Evolutionary conservation across 148 eudicot species (phyloP).

Genomic region (Fagopyrum homotropicum): DNA sequence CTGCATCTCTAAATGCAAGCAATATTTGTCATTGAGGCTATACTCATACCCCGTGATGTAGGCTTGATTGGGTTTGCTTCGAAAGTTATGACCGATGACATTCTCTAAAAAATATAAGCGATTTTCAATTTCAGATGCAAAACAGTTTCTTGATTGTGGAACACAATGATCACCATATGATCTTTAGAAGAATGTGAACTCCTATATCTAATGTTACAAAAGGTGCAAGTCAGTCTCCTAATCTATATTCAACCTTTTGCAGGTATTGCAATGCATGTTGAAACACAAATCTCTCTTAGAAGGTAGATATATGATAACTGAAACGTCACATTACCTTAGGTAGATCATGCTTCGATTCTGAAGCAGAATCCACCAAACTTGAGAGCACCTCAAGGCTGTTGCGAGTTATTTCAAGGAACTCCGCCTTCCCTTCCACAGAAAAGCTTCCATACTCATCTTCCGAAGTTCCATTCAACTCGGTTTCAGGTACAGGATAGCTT

Average conservation of each 20-base stretch:
- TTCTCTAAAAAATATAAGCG: background rate
- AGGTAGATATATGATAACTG: background rate
- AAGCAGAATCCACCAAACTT: constrained; percentile 63
- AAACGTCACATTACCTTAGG: constrained; percentile 43
- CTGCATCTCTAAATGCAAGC: background rate
- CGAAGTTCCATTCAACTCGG: constrained; percentile 25
- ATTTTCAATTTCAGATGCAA: background rate
- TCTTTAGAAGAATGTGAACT: background rate
- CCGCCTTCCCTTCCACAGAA: constrained; percentile 74
- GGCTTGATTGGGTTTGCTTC: too few species aligned
- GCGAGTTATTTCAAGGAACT: constrained; percentile 58
- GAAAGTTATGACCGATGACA: background rate
- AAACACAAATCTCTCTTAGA: background rate
- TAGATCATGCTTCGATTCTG: constrained; percentile 34
- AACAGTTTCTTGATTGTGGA: background rate
- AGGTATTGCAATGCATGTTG: background rate
- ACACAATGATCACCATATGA: background rate
- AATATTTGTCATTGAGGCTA: background rate
- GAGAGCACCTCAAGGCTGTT: constrained; percentile 85
- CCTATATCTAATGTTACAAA: too few species aligned
- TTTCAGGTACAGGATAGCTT: constrained; percentile 65
- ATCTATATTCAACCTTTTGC: background rate
- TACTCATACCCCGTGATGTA: background rate
- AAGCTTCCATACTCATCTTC: constrained; percentile 25
- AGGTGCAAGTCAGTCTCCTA: too few species aligned